Conservation (phyloP, 805 yeast genomes). For the Barnettozyma californica region DNA sequence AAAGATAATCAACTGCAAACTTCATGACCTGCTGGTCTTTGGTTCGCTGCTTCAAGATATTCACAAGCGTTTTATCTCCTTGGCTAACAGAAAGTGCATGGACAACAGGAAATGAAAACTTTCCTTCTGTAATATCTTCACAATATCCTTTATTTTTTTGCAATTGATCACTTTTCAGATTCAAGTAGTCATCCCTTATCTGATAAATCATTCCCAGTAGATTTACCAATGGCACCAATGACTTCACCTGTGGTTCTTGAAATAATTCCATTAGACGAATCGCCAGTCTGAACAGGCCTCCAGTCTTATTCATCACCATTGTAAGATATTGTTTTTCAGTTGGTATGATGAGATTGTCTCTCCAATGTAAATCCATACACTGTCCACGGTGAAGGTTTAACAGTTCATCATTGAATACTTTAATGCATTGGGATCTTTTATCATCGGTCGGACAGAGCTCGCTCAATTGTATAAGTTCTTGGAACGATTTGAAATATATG, state of each 20-base stretch:
- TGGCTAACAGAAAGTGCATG: slow-evolving; percentile 46
- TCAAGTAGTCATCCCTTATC: slow-evolving; percentile 77
- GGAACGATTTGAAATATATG: slow-evolving; percentile 72
- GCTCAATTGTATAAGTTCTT: slow-evolving; percentile 35
- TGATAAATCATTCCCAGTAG: slow-evolving; percentile 81
- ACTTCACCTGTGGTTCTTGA: slow-evolving; percentile 2
- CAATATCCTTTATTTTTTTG: slow-evolving; percentile 67
- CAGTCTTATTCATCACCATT: slow-evolving; percentile 88
- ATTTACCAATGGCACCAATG: slow-evolving; percentile 59
- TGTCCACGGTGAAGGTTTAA: slow-evolving; percentile 83
- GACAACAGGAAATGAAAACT: slow-evolving; percentile 79
- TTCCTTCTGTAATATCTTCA: slow-evolving; percentile 88
- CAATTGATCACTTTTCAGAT: slow-evolving; percentile 48
- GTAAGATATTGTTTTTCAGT: slow-evolving; percentile 56
- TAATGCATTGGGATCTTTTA: slow-evolving; percentile 24
- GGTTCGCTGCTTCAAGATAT: slow-evolving; percentile 50
- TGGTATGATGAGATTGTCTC: slow-evolving; percentile 60
- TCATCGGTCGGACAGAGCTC: slow-evolving; percentile 8
- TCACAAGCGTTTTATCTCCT: slow-evolving; percentile 36
- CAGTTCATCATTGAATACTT: slow-evolving; percentile 64
- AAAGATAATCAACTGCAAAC: slow-evolving; percentile 45
- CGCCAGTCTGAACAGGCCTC: slow-evolving; percentile 79
- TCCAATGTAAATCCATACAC: slow-evolving; percentile 84
- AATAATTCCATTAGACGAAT: slow-evolving; percentile 52
- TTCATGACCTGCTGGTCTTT: slow-evolving; percentile 43